Conservation (phyloP, 2,329 filamentous ascomycete genomes). For the Aschersonia sp. region DNA sequence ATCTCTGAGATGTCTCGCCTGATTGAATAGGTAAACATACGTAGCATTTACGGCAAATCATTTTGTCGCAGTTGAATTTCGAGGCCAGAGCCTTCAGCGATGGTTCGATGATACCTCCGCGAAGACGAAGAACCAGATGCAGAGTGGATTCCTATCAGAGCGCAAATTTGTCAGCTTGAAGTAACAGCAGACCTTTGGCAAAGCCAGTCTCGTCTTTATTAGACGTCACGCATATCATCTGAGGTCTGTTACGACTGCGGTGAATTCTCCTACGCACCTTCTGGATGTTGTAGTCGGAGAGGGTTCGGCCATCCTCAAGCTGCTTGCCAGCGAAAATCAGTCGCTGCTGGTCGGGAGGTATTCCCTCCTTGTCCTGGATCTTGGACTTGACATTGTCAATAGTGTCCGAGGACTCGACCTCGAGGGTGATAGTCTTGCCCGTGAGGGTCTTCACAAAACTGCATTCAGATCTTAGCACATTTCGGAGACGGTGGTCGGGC, state of each 20-base stretch:
- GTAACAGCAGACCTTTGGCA: no score
- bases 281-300: constrained; percentile 99
- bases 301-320: constrained; percentile 93
- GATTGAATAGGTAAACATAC: constrained; percentile 39
- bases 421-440: constrained; percentile 99
- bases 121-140: constrained; percentile 94
- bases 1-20: neutral
- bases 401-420: constrained; percentile 97
- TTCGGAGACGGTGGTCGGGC: neutral
- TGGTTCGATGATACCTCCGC: constrained; percentile 98
- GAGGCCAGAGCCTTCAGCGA: constrained; percentile 95
- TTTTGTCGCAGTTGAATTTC: constrained; percentile 99
- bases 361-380: constrained; percentile 99
- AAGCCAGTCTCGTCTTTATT: no score
- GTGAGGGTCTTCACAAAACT: constrained; percentile 99
- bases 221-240: no score
- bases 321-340: constrained; percentile 99
- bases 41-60: constrained; percentile 99
- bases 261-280: constrained; percentile 42
- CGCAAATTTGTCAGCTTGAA: constrained; percentile 1
- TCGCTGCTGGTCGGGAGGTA: constrained; percentile 94
- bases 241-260: no score
- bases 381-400: constrained; percentile 99
- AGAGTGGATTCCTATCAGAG: constrained; percentile 75
- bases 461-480: constrained; percentile 17